Base-by-base conservation (phyloP, 1,284 basidiomycete genomes). In the Austroboletus novae-zelandiae region DNA sequence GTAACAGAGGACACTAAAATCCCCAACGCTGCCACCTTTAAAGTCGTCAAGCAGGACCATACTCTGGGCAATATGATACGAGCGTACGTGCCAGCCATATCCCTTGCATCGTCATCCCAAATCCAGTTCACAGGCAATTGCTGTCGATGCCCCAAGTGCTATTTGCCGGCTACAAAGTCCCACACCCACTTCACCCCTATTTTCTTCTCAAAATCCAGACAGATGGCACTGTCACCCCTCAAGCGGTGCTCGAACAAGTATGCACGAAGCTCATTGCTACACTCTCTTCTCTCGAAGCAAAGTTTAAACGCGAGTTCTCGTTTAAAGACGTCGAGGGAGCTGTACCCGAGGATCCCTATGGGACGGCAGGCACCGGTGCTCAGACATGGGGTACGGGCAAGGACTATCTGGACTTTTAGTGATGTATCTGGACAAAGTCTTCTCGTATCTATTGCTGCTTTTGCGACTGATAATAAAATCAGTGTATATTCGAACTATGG, bases 101-200 rank as follows among this genome's bases (percentile, higher is more conserved):
- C 25, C 30, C 5, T 41, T 20, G 14, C 31, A 15, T 31, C 31
- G 30, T 32, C 15, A 44, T 40, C 43, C 51, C 46, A 23, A 43
- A 51, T 15, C 18, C 18, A 20, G 4, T 48, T 41, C 54, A 50
- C 69, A 95, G 93, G 9, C 92, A 98, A 79, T 83, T 97, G 23
- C 83, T 96, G 23, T 71, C 84, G 13, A 89, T 89, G 78, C 86
- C 91, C 1, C 79, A 86, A 58, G 85, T 97, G 56, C 83, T 96
- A 53, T 99, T 99, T 67, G 94, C 94, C 3, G 96, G 96, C 1
- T 98, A 98, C 83, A 94, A 95, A 75, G 93, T 96, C 35, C 94
- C 96, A 0, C 96, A 98, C 64, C 96, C 97, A 1, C 82, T 98
- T 17, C 92, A 98, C 57, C 94, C 96, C 9, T 82, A 94, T 63